These are phyloP conservation scores for Saprolegnia parasitica DNA, from an alignment of 352 stramenopile genomes.

Conservation along the genomic window DNA sequence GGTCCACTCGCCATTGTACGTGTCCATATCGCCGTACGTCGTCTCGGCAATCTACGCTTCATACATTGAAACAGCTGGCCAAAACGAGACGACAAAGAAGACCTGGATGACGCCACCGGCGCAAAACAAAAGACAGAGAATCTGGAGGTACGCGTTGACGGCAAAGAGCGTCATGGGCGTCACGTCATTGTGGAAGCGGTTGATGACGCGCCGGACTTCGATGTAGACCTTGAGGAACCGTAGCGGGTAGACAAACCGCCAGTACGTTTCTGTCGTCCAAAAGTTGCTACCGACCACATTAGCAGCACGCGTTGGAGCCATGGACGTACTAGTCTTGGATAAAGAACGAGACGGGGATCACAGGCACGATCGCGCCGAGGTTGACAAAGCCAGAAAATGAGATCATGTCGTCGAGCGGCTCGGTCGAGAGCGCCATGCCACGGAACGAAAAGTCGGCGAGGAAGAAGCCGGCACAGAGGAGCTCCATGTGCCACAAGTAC, in stretches of 20 bases:
- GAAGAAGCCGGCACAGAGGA: constrained; percentile 63
- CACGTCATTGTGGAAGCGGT: constrained; percentile 70
- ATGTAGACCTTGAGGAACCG: constrained; percentile 82
- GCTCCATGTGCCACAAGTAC: constrained; percentile 47
- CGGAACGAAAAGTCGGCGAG: constrained; percentile 63
- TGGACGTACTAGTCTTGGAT: constrained; percentile 63
- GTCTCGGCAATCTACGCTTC: constrained; percentile 27
- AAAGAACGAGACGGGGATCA: constrained; percentile 73
- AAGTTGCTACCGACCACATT: constrained; percentile 20
- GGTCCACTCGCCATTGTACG: constrained; percentile 63
- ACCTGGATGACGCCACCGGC: constrained; percentile 75
- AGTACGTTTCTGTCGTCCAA: constrained; percentile 45
- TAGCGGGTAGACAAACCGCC: constrained; percentile 79
- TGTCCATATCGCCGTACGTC: constrained; percentile 29
- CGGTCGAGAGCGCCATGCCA: constrained; percentile 61
- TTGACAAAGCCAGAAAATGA: constrained; percentile 54
- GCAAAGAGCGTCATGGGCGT: constrained; percentile 77
- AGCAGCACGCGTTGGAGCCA: constrained; percentile 9
- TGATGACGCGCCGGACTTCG: constrained; percentile 64
- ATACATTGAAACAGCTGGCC: neutral
- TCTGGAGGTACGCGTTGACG: constrained; percentile 77
- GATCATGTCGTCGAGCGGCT: constrained; percentile 59
- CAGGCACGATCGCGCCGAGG: constrained; percentile 60
- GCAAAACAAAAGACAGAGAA: constrained; percentile 67
- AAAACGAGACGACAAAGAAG: neutral